phyloP scores from a whole-genome alignment of 2,329 filamentous ascomycete species.

The Cytospora mali region DNA sequence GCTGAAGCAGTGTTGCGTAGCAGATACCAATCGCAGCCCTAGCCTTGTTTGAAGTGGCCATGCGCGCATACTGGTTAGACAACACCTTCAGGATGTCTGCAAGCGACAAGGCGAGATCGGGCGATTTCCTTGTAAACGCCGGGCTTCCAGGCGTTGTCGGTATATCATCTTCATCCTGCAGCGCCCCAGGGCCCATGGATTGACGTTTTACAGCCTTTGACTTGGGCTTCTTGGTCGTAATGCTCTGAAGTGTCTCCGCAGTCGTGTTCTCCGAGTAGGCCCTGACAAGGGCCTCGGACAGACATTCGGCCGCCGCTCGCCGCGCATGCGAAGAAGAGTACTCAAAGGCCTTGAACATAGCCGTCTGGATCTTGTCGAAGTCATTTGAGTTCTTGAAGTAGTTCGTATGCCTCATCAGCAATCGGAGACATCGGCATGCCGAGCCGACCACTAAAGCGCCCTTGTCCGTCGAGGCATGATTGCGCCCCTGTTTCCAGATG shows the following conservation, averaged over 20 bases:
- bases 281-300: constrained; percentile 82
- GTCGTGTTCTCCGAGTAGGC: constrained; percentile 66
- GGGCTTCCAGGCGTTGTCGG: constrained; percentile 72
- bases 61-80: constrained; percentile 77
- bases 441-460: constrained; percentile 77
- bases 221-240: constrained; percentile 66
- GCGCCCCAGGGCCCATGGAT: constrained; percentile 61
- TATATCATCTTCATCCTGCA: constrained; percentile 73
- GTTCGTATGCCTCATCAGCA: constrained; percentile 69
- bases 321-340: constrained; percentile 74
- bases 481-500: constrained; percentile 89
- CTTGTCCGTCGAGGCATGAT: constrained; percentile 76
- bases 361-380: constrained; percentile 83
- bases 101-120: constrained; percentile 74
- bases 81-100: constrained; percentile 77
- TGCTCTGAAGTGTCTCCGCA: constrained; percentile 56
- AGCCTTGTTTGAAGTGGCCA: constrained; percentile 76
- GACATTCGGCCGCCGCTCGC: constrained; percentile 82
- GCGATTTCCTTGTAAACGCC: constrained; percentile 68
- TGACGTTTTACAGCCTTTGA: constrained; percentile 58
- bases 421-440: constrained; percentile 77
- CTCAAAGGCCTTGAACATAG: constrained; percentile 85
- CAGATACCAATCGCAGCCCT: constrained; percentile 84
- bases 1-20: constrained; percentile 79
- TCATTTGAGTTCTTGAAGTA: constrained; percentile 89